Percentiles rank a stretch among this genome's conserved stretches.
These are phyloP conservation scores for Candida endomychidarum DNA, from an alignment of 805 yeast species.

Conservation along the genomic window DNA sequence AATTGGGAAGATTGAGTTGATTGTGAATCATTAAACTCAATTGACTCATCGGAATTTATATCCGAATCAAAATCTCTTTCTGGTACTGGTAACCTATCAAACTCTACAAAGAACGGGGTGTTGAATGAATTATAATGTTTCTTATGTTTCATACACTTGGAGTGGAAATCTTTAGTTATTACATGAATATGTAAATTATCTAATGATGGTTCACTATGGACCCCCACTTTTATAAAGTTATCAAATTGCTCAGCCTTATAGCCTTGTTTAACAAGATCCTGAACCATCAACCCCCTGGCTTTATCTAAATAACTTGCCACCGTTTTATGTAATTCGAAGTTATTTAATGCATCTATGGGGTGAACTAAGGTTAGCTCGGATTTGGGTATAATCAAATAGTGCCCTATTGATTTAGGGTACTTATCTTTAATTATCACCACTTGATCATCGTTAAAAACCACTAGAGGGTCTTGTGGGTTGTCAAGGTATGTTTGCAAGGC, in stretches of 20 bases:
- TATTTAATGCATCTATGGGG: conserved; percentile 52
- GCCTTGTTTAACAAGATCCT: conserved; percentile 21
- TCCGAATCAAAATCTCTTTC: neutral
- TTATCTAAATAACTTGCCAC: conserved; percentile 34
- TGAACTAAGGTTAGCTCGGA: conserved; percentile 35
- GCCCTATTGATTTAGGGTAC: conserved; percentile 64
- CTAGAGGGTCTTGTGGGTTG: conserved; percentile 43
- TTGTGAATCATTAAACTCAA: conserved; percentile 2
- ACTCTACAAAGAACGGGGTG: conserved; percentile 60
- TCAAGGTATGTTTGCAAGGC: conserved; percentile 51
- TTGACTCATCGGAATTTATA: neutral
- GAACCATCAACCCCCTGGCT: conserved; percentile 32
- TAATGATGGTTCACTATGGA: conserved; percentile 72
- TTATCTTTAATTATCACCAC: conserved; percentile 58
- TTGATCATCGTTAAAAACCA: conserved; percentile 50
- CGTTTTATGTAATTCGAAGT: conserved; percentile 28
- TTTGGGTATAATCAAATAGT: conserved; percentile 62
- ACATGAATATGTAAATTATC: conserved; percentile 72
- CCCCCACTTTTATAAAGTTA: conserved; percentile 51
- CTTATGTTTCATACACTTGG: conserved; percentile 54
- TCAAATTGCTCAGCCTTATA: conserved; percentile 3
- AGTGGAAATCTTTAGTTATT: conserved; percentile 61
- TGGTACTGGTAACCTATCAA: conserved; percentile 37
- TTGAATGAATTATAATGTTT: conserved; percentile 73
- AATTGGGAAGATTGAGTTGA: neutral